Evolutionary conservation across 2,329 filamentous ascomycete genomes (phyloP).

Genomic region (Calycina herbarum): DNA sequence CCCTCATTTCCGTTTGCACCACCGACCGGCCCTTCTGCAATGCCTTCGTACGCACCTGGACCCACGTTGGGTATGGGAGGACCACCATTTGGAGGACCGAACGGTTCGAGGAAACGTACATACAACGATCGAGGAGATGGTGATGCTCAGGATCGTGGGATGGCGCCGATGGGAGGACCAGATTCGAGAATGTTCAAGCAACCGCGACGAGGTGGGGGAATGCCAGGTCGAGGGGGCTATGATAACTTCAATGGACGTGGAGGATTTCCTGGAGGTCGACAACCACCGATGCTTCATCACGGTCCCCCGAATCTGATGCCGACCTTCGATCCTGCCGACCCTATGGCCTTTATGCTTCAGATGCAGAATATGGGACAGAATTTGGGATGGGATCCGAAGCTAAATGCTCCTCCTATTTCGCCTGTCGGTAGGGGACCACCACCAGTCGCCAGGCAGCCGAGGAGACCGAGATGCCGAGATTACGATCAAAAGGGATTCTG

Average conservation of each 20-base stretch:
- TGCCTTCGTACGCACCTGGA: constrained; percentile 26
- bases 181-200: constrained; percentile 58
- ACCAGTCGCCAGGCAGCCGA: constrained; percentile 21
- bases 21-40: constrained; percentile 31
- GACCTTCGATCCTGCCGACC: constrained; percentile 56
- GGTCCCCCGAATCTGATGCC: constrained; percentile 32
- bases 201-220: constrained; percentile 48
- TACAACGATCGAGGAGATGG: constrained; percentile 55
- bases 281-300: constrained; percentile 23
- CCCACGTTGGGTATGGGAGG: constrained; percentile 24
- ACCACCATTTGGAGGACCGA: constrained; percentile 26
- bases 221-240: constrained; percentile 39
- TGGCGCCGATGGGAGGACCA: constrained; percentile 28
- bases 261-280: constrained; percentile 27
- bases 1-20: constrained; percentile 30
- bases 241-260: constrained; percentile 39
- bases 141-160: constrained; percentile 38
- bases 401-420: constrained; percentile 38
- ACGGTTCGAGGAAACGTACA: constrained; percentile 51
- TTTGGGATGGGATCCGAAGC: constrained; percentile 40
- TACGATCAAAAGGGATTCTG: constrained; percentile 75
- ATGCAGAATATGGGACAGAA: constrained; percentile 59
- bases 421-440: constrained; percentile 23
- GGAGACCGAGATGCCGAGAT: constrained; percentile 57
- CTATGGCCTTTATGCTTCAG: constrained; percentile 60